Evolutionary conservation across 2,329 filamentous ascomycete species (phyloP).

Genomic region (Colletotrichum tofieldiae): DNA sequence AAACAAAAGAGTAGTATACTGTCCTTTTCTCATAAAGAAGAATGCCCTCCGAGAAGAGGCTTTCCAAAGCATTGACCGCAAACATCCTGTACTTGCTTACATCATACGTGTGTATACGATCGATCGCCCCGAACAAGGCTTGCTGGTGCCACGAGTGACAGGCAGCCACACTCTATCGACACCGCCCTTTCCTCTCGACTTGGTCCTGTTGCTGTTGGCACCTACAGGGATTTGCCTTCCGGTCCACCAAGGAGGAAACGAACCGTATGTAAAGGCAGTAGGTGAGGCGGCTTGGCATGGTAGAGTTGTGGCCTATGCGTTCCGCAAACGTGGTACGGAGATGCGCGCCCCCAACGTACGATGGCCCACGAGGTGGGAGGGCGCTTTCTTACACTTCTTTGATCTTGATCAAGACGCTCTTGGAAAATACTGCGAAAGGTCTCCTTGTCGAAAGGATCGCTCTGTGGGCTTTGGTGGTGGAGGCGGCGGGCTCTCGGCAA

Average conservation of each 20-base stretch:
- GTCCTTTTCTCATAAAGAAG: neutral
- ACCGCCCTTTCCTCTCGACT: neutral
- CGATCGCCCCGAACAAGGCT: neutral
- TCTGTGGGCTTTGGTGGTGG: neutral
- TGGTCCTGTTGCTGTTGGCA: neutral
- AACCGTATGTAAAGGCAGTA: neutral
- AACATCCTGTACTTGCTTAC: neutral
- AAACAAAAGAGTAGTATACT: neutral
- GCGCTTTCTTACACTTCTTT: neutral
- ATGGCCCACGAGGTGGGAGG: constrained; percentile 2
- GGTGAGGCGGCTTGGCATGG: neutral
- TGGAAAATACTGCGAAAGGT: constrained; percentile 3
- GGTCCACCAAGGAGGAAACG: no score
- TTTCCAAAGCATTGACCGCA: neutral
- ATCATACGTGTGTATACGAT: neutral
- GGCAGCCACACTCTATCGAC: constrained; percentile 5
- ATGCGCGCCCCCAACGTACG: neutral
- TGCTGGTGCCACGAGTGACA: neutral
- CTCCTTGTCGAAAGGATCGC: neutral
- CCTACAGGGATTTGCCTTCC: neutral
- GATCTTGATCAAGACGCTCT: constrained; percentile 7
- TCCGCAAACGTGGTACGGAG: constrained; percentile 13
- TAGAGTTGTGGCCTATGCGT: neutral
- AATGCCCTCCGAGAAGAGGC: neutral
- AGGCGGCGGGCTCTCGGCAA: constrained; percentile 1